These are phyloP conservation scores for Epichloe coenophiala DNA, from an alignment of 2,329 filamentous ascomycete genomes.

Conservation along the genomic window DNA sequence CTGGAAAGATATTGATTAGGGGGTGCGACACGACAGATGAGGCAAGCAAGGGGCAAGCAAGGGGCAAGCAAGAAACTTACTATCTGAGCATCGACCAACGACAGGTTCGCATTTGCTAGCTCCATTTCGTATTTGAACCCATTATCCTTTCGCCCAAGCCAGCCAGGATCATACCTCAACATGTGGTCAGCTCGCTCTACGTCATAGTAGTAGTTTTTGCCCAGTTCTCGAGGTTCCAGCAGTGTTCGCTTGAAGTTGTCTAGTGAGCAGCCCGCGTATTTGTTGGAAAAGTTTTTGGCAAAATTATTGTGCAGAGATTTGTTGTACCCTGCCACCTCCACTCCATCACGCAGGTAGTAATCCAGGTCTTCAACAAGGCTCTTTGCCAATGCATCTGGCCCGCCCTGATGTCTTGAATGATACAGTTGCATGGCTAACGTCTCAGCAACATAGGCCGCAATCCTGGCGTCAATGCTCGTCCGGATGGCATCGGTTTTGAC, in stretches of 20 bases:
- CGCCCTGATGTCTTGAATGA: conserved; percentile 63
- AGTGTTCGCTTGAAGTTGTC: conserved; percentile 67
- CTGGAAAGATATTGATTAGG: conserved; percentile 24
- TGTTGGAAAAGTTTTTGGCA: conserved; percentile 66
- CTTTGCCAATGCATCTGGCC: conserved; percentile 50
- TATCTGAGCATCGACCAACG: conserved; percentile 82
- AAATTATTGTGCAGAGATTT: conserved; percentile 75
- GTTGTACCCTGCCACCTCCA: conserved; percentile 73
- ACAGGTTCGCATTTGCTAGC: conserved; percentile 80
- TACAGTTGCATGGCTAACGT: conserved; percentile 87
- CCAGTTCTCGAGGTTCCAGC: conserved; percentile 52
- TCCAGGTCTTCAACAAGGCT: conserved; percentile 60
- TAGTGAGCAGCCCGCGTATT: conserved; percentile 62
- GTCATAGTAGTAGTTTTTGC: conserved; percentile 74
- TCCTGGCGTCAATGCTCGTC: conserved; percentile 49
- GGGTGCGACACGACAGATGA: not conserved
- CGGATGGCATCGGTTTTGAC: conserved; percentile 41
- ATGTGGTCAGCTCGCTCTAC: conserved; percentile 61
- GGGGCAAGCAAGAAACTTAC: conserved; percentile 33
- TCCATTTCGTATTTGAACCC: conserved; percentile 76
- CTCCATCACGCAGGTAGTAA: conserved; percentile 68
- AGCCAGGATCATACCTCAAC: conserved; percentile 63
- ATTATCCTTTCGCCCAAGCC: conserved; percentile 53
- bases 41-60: too few relatives aligned
- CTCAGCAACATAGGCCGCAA: conserved; percentile 75